phyloP scores from a whole-genome alignment of 768 basidiomycete genomes.

The Coprinellus micaceus region DNA sequence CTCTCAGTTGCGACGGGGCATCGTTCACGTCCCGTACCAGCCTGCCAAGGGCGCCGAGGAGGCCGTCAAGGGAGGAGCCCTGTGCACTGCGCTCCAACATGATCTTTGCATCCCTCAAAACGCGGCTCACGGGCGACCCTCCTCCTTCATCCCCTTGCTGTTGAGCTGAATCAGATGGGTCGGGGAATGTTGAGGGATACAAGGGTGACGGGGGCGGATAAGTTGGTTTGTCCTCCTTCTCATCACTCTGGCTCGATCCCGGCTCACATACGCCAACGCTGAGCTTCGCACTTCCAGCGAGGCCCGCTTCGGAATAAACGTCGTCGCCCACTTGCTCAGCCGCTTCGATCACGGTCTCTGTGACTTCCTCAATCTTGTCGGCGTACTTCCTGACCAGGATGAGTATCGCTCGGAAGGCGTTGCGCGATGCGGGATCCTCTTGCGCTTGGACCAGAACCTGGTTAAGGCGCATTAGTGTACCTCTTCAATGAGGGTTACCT shows the following conservation, averaged over 20 bases:
- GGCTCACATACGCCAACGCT: not conserved
- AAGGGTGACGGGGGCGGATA: too few relatives aligned
- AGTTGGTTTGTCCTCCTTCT: not conserved
- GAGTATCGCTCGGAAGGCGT: conserved; percentile 29
- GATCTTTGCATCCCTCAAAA: conserved; percentile 27
- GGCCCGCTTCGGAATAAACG: not conserved
- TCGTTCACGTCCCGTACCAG: conserved; percentile 18
- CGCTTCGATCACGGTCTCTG: conserved; percentile 11
- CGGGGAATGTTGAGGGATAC: too few relatives aligned
- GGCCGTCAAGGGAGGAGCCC: conserved; percentile 28
- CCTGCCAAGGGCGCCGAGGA: conserved; percentile 22
- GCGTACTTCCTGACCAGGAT: conserved; percentile 32
- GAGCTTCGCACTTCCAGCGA: not conserved
- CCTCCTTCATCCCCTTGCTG: not conserved
- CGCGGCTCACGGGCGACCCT: conserved; percentile 1
- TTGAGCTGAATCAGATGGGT: too few relatives aligned
- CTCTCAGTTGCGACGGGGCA: not conserved
- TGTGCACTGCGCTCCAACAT: conserved; percentile 33
- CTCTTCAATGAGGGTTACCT: too few relatives aligned
- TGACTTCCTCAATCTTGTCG: conserved; percentile 20
- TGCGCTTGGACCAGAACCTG: conserved; percentile 29
- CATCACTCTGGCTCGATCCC: not conserved
- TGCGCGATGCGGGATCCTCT: conserved; percentile 27
- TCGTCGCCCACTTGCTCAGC: conserved; percentile 10
- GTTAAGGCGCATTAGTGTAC: not conserved